Evolutionary conservation across 176 grass and related monocot genomes (phyloP), one percentile per base, ranked within the genome.

Genomic region (Hsuehochloa calcarea): DNA sequence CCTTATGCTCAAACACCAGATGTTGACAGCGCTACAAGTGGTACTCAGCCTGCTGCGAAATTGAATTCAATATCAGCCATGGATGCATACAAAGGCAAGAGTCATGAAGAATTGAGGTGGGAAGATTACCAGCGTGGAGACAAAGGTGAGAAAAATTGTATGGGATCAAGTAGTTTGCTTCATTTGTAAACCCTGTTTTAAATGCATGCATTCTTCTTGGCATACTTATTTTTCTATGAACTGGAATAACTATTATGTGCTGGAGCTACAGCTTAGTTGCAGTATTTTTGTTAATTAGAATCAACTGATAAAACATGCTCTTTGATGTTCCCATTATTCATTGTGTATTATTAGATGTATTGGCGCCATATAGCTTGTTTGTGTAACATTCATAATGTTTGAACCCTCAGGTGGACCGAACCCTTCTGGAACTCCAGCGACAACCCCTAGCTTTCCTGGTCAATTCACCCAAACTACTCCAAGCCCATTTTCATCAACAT

Each of bases 71-170:
- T 98, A 88, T 92, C 91, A 49, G 96, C 96, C 20, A 98, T 98
- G 93, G 85, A 91, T 84, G 91, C 79, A 84, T 93, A 98, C 85
- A 98, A 98, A 89, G 85, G 88, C 49, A 98, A 95, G 91, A 93
- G 96, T 83, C 96, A 98, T 84, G 96, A 98, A 89, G 96, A 98
- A 79, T 66, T 98, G 84, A 91, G 94, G 80, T 96, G 94, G 91
- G 94, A 96, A 66, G 94, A 96, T 75, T 96, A 96, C 84, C 94
- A 96, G 74, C 91, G 89, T 43, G 91, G 94, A 79, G 94, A 96
- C 67, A 96, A 93, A 91, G 94, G 94, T 95, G 50, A 79, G 78
- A 27, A 63, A 63, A 64, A 38, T 37, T 43, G 1, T 82, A 82
- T 82, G 7, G 44, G 26, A 68, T 68, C 13, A 29, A 77, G 51